A percentile compares a stretch with the other conserved stretches of the same genome.
Conservation (phyloP, 1,139 yeast genomes). For the Nadsonia commutata region DNA sequence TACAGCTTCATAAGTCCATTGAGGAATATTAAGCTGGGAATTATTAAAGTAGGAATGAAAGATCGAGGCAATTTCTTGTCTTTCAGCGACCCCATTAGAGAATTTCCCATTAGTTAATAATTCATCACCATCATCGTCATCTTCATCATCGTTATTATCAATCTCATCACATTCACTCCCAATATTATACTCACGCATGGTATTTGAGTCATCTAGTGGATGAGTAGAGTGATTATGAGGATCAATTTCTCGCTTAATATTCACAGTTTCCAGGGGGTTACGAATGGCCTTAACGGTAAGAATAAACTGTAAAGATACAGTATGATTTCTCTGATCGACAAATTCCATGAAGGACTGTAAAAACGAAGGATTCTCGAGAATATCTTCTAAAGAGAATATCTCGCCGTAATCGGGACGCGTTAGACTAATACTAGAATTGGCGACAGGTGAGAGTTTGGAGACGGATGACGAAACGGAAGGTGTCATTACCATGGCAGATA, state of each 20-base stretch:
- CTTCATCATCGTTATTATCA: constrained; percentile 11
- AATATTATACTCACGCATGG: constrained; percentile 5
- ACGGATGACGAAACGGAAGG: constrained; percentile 1
- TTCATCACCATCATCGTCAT: constrained; percentile 10
- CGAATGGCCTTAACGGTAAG: constrained; percentile 48
- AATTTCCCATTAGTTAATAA: neutral
- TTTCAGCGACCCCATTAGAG: constrained; percentile 7
- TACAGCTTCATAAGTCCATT: constrained; percentile 14
- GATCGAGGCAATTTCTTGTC: constrained; percentile 26
- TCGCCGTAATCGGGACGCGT: neutral
- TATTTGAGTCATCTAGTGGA: neutral
- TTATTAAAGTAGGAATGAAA: constrained; percentile 29
- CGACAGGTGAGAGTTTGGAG: neutral
- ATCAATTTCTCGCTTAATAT: neutral
- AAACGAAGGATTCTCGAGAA: constrained; percentile 33
- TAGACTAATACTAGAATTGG: neutral
- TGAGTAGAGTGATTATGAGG: neutral
- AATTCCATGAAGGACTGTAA: constrained; percentile 40
- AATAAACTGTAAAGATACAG: constrained; percentile 45
- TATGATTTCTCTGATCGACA: constrained; percentile 35
- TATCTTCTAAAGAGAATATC: constrained; percentile 21
- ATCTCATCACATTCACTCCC: constrained; percentile 18
- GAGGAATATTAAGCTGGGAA: constrained; percentile 10
- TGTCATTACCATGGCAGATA: constrained; percentile 4
- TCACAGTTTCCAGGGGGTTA: constrained; percentile 36